These are phyloP conservation scores for Rhamnella rubrinervis DNA, from an alignment of 331 rosid genomes.

Conservation along the genomic window DNA sequence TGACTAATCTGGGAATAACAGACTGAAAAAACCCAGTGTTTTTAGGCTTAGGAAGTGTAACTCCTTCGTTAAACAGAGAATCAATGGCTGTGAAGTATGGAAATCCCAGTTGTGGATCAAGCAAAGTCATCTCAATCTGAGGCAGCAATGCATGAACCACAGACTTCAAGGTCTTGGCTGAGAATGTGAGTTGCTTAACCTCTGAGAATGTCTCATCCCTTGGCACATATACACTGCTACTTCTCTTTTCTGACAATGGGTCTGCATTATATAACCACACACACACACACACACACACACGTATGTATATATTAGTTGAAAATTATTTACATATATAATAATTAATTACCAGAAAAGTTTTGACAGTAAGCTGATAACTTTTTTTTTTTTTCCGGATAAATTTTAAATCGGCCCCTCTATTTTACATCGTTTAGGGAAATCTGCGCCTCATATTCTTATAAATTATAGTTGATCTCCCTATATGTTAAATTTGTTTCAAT, in stretches of 20 bases:
- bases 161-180: constrained; percentile 28
- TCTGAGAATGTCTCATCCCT: constrained; percentile 52
- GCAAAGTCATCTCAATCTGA: constrained; percentile 32
- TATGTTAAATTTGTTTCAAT: too few relatives aligned
- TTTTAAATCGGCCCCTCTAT: too few relatives aligned
- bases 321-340: too few relatives aligned
- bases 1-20: constrained; percentile 40
- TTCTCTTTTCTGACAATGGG: constrained; percentile 40
- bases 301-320: too few relatives aligned
- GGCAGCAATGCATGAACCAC: constrained; percentile 40
- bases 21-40: constrained; percentile 19
- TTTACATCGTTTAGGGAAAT: too few relatives aligned
- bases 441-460: too few relatives aligned
- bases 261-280: constrained; percentile 21
- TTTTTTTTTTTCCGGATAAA: too few relatives aligned
- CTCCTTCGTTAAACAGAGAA: constrained; percentile 45
- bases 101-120: constrained; percentile 43
- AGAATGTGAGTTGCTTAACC: constrained; percentile 38
- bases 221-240: constrained; percentile 43
- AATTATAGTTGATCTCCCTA: too few relatives aligned
- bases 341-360: too few relatives aligned
- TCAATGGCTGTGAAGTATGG: constrained; percentile 48
- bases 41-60: constrained; percentile 25
- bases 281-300: too few relatives aligned
- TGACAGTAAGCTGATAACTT: too few relatives aligned